Evolutionary conservation across 2,329 filamentous ascomycete genomes (phyloP).

Genomic region (Scytalidium lignicola): DNA sequence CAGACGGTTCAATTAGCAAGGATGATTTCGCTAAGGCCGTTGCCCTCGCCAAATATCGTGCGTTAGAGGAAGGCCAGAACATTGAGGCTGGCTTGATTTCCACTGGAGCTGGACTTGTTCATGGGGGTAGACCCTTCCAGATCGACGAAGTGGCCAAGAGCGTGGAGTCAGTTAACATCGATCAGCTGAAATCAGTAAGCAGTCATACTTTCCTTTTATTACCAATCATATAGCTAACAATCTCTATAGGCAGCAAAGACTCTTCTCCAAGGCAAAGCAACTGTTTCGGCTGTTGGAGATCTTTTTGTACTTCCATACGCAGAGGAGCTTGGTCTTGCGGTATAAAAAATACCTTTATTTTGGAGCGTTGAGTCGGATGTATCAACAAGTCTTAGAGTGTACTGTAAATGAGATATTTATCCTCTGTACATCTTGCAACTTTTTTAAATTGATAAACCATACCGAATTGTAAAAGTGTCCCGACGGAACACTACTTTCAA

Average conservation of each 20-base stretch:
- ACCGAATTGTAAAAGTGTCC: neutral
- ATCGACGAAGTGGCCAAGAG: slow-evolving; percentile 73
- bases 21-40: slow-evolving; percentile 91
- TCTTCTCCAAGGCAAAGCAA: slow-evolving; percentile 82
- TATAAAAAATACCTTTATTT: slow-evolving; percentile 56
- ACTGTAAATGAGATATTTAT: slow-evolving; percentile 27
- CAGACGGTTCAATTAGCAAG: slow-evolving; percentile 67
- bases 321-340: slow-evolving; percentile 87
- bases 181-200: slow-evolving; percentile 81
- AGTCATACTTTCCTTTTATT: slow-evolving; percentile 2
- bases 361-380: slow-evolving; percentile 21
- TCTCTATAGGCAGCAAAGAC: slow-evolving; percentile 71
- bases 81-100: slow-evolving; percentile 72
- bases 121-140: slow-evolving; percentile 77
- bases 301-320: slow-evolving; percentile 87
- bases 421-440: slow-evolving; percentile 3
- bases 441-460: neutral
- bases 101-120: slow-evolving; percentile 78
- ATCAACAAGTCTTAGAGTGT: slow-evolving; percentile 31
- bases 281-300: slow-evolving; percentile 86
- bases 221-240: slow-evolving; percentile 24
- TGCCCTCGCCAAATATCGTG: slow-evolving; percentile 88
- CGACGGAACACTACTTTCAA: no score
- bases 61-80: slow-evolving; percentile 76
- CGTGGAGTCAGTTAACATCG: slow-evolving; percentile 74